Evolutionary conservation across 1,284 basidiomycete species (phyloP).

Genomic region (Ustilago cynodontis): DNA sequence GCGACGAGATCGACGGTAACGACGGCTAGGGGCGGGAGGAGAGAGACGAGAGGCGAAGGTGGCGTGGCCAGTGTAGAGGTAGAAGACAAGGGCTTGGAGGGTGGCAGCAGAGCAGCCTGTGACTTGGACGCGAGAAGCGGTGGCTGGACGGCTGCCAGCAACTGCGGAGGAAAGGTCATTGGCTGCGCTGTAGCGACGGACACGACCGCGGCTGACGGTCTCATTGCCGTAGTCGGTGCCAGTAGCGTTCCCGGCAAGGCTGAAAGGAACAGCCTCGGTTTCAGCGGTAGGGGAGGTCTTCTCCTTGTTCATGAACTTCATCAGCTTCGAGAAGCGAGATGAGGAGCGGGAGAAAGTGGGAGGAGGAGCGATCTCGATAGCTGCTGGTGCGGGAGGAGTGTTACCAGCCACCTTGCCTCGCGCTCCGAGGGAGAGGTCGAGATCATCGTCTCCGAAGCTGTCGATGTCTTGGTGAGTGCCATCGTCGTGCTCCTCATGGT

Average conservation of each 20-base stretch:
- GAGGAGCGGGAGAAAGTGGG: slow-evolving; percentile 35
- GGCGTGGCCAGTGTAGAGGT: slow-evolving; percentile 60
- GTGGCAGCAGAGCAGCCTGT: slow-evolving; percentile 51
- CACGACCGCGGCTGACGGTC: slow-evolving; percentile 20
- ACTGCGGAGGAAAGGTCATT: slow-evolving; percentile 26
- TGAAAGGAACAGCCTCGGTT: slow-evolving; percentile 17
- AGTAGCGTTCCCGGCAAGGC: slow-evolving; percentile 15
- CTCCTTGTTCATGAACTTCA: slow-evolving; percentile 51
- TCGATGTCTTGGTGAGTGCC: slow-evolving; percentile 22
- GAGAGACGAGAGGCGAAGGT: slow-evolving; percentile 45
- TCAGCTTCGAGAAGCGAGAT: slow-evolving; percentile 42
- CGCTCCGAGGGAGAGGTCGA: slow-evolving; percentile 22
- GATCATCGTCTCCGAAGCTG: slow-evolving; percentile 20
- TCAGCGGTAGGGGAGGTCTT: slow-evolving; percentile 25
- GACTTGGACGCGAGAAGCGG: slow-evolving; percentile 38
- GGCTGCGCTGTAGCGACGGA: slow-evolving; percentile 36
- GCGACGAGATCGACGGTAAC: slow-evolving; percentile 25
- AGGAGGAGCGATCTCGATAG: slow-evolving; percentile 9
- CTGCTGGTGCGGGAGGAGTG: slow-evolving; percentile 7
- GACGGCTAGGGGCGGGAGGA: slow-evolving; percentile 12
- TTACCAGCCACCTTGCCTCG: slow-evolving; percentile 32
- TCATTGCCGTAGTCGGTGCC: slow-evolving; percentile 21
- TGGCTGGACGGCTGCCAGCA: background rate
- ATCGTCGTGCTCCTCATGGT: slow-evolving; percentile 15
- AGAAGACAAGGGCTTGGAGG: slow-evolving; percentile 58